Percentiles rank a stretch among this genome's conserved stretches.
These are phyloP conservation scores for Elasticomyces elasticus DNA, from an alignment of 495 filamentous ascomycete species.

Conservation along the genomic window DNA sequence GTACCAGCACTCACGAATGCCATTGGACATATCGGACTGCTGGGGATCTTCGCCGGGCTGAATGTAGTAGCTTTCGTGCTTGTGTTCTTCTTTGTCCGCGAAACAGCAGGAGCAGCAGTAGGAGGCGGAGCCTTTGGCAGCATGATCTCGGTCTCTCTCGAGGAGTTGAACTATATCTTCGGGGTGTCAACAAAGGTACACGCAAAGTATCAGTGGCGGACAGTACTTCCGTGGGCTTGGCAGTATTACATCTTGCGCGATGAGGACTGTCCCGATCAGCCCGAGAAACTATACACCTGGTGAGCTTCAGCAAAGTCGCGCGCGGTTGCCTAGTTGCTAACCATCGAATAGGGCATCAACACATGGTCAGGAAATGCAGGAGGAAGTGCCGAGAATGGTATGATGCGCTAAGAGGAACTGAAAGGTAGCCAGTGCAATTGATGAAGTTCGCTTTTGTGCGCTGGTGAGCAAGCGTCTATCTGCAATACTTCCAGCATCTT, in stretches of 20 bases:
- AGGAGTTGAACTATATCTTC: slow-evolving; percentile 77
- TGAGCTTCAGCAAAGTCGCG: too few species aligned
- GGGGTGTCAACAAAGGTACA: slow-evolving; percentile 31
- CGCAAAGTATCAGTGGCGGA: slow-evolving; percentile 28
- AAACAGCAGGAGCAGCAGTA: slow-evolving; percentile 17
- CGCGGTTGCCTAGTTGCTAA: too few species aligned
- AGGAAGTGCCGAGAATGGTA: background rate
- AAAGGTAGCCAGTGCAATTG: too few species aligned
- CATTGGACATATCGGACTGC: slow-evolving; percentile 14
- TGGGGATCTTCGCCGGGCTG: slow-evolving; percentile 20
- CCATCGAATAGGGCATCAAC: background rate
- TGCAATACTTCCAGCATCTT: too few species aligned
- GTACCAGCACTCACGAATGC: slow-evolving; percentile 18
- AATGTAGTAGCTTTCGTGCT: slow-evolving; percentile 20
- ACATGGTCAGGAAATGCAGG: background rate
- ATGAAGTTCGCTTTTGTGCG: too few species aligned
- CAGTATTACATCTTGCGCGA: slow-evolving; percentile 3
- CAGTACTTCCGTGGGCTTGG: slow-evolving; percentile 6
- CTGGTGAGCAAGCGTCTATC: too few species aligned
- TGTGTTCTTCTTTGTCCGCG: slow-evolving; percentile 22
- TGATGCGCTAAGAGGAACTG: too few species aligned
- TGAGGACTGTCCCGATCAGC: background rate
- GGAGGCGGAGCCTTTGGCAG: slow-evolving; percentile 5
- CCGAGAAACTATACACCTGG: slow-evolving; percentile 14
- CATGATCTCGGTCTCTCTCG: slow-evolving; percentile 38